phyloP scores from a whole-genome alignment of 2,329 filamentous ascomycete genomes.

The Fusarium virguliforme region DNA sequence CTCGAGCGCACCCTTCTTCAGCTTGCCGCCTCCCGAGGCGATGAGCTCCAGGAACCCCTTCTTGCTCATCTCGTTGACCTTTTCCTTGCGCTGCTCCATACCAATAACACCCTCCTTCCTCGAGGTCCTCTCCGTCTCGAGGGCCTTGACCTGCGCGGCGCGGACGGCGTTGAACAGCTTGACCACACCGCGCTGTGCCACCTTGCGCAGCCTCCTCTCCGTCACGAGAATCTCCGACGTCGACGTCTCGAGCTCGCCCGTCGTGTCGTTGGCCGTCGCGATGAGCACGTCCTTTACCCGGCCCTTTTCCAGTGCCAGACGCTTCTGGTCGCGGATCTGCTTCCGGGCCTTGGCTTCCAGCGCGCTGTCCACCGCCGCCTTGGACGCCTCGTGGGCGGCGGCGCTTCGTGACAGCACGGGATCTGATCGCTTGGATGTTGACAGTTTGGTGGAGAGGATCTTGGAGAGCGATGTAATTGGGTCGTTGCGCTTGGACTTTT shows the following conservation, averaged over 20 bases:
- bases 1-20: conserved; percentile 73
- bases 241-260: conserved; percentile 62
- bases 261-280: conserved; percentile 69
- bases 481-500: conserved; percentile 89
- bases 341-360: conserved; percentile 86
- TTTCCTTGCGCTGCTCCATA: conserved; percentile 85
- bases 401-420: conserved; percentile 91
- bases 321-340: conserved; percentile 86
- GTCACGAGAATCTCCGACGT: conserved; percentile 74
- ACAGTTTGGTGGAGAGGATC: conserved; percentile 91
- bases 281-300: conserved; percentile 88
- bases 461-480: conserved; percentile 89
- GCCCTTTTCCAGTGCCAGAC: conserved; percentile 85
- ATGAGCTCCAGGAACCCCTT: conserved; percentile 97
- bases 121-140: conserved; percentile 80
- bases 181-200: conserved; percentile 92
- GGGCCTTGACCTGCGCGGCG: conserved; percentile 90
- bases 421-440: conserved; percentile 84
- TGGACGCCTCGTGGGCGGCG: conserved; percentile 79
- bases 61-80: conserved; percentile 95
- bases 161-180: conserved; percentile 97
- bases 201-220: conserved; percentile 87
- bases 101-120: conserved; percentile 84
- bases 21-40: conserved; percentile 72
- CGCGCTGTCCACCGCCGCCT: conserved; percentile 80